These are phyloP conservation scores for Retiboletus fuscus DNA, from an alignment of 1,284 basidiomycete species.

Conservation along the genomic window DNA sequence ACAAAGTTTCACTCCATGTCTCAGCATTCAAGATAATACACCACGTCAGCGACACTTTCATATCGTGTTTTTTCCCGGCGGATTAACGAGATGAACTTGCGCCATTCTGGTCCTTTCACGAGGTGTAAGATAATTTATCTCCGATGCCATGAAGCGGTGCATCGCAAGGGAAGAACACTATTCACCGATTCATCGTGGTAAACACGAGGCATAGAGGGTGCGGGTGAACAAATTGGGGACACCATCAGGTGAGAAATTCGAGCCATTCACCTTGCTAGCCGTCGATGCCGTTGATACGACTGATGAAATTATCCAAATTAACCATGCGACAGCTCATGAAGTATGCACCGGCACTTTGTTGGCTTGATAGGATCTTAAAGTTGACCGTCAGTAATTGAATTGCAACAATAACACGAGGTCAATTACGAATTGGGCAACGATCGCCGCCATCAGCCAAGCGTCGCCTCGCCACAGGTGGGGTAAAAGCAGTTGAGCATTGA, in stretches of 20 bases:
- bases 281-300: constrained; percentile 23
- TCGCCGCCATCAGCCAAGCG: constrained; percentile 36
- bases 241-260: constrained; percentile 29
- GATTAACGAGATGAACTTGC: constrained; percentile 33
- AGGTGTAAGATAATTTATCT: constrained; percentile 45
- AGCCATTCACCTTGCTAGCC: constrained; percentile 31
- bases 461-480: constrained; percentile 37
- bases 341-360: constrained; percentile 21
- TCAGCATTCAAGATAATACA: constrained; percentile 15
- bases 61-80: constrained; percentile 33
- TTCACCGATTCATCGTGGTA: constrained; percentile 46
- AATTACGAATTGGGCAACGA: constrained; percentile 31
- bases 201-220: constrained; percentile 47
- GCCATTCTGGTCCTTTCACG: constrained; percentile 35
- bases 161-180: constrained; percentile 40
- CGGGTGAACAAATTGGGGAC: constrained; percentile 33
- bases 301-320: constrained; percentile 21
- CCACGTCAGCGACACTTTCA: constrained; percentile 19
- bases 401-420: constrained; percentile 40
- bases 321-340: constrained; percentile 14
- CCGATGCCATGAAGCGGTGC: constrained; percentile 47
- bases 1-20: constrained; percentile 7
- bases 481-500: constrained; percentile 16
- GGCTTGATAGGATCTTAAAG: constrained; percentile 31
- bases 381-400: constrained; percentile 34